Percentiles rank a stretch among this genome's conserved stretches.
Conservation (phyloP, 441 rosid genomes). For the Flueggea neowawraea region DNA sequence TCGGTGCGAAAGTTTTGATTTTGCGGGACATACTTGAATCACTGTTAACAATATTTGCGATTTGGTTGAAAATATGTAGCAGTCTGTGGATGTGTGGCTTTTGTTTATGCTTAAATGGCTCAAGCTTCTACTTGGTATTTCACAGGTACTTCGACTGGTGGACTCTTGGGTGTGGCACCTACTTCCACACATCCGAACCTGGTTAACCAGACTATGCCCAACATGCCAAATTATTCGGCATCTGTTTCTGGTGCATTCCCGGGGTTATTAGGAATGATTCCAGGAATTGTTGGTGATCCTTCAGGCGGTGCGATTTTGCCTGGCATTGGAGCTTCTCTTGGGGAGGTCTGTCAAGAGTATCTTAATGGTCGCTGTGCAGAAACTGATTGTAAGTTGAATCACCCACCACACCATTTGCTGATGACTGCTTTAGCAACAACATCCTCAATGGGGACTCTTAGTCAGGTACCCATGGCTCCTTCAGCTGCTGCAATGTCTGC, state of each 20-base stretch:
- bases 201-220: constrained; percentile 95
- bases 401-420: constrained; percentile 89
- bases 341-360: constrained; percentile 96
- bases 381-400: constrained; percentile 86
- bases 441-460: constrained; percentile 78
- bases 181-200: constrained; percentile 69
- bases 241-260: constrained; percentile 94
- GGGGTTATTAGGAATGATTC: constrained; percentile 93
- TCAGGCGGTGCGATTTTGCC: constrained; percentile 98
- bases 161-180: constrained; percentile 76
- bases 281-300: constrained; percentile 84
- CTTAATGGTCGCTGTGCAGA: constrained; percentile 83
- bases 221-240: constrained; percentile 98
- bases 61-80: no score
- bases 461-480: constrained; percentile 99
- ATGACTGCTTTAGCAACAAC: constrained; percentile 96
- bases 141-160: constrained; percentile 78
- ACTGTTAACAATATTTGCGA: no score
- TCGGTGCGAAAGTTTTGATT: no score
- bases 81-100: no score
- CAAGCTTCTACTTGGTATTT: constrained; percentile 2
- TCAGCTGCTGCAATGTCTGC: constrained; percentile 99
- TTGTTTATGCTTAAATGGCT: no score
- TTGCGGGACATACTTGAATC: no score
- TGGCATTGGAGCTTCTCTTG: constrained; percentile 94